Percentiles rank a stretch among this genome's conserved stretches.
These are phyloP conservation scores for Naganishia vishniacii DNA, from an alignment of 768 basidiomycete species.

Conservation along the genomic window DNA sequence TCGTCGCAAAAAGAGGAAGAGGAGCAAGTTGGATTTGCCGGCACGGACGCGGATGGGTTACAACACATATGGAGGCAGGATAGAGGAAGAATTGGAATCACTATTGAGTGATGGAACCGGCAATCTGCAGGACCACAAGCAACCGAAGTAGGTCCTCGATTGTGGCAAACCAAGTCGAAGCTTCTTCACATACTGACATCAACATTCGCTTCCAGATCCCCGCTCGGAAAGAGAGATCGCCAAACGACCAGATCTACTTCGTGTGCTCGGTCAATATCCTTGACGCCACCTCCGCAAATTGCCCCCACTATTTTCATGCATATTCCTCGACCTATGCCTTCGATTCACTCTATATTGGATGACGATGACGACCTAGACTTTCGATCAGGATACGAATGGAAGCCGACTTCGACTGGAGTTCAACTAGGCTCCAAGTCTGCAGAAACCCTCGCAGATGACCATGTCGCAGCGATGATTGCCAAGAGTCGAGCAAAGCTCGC, in stretches of 20 bases:
- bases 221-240: slow-evolving; percentile 1
- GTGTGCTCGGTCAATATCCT: background rate
- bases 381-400: background rate
- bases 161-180: background rate
- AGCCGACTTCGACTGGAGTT: background rate
- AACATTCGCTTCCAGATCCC: background rate
- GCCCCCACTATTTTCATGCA: background rate
- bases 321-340: background rate
- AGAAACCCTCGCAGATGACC: background rate
- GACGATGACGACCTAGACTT: slow-evolving; percentile 6
- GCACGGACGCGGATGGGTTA: slow-evolving; percentile 1
- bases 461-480: slow-evolving; percentile 8
- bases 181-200: background rate
- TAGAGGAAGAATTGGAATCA: background rate
- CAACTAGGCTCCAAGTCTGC: background rate
- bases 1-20: background rate
- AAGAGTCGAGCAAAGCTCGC: slow-evolving; percentile 3
- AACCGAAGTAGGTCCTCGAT: background rate
- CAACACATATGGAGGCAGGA: background rate
- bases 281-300: slow-evolving; percentile 10
- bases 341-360: background rate
- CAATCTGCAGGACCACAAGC: background rate
- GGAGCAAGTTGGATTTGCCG: background rate
- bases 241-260: background rate
- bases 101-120: background rate